phyloP scores from a whole-genome alignment of 176 grass and related monocot species.

The Guadua angustifolia region DNA sequence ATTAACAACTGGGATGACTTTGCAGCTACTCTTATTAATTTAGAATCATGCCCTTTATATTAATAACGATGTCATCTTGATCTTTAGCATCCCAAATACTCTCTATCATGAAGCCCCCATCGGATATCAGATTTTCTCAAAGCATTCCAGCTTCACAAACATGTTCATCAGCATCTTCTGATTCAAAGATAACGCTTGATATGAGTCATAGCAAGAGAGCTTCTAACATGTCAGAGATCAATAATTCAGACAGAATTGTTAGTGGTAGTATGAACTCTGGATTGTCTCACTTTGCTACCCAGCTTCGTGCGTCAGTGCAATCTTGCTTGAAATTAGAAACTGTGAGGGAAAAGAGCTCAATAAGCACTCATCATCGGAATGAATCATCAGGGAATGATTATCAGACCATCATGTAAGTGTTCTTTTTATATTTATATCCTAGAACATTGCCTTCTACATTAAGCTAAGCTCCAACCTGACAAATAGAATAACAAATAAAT shows the following conservation, averaged over 20 bases:
- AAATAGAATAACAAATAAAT: constrained; percentile 16
- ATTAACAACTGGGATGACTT: constrained; percentile 28
- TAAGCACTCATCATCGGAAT: constrained; percentile 4
- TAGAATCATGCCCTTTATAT: constrained; percentile 10
- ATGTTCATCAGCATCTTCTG: constrained; percentile 31
- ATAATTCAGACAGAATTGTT: constrained; percentile 16
- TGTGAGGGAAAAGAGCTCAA: constrained; percentile 25
- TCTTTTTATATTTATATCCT: constrained; percentile 20
- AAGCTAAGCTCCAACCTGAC: constrained; percentile 18
- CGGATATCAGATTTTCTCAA: background rate
- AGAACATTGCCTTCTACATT: constrained; percentile 1
- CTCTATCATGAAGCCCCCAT: constrained; percentile 58
- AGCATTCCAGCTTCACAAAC: background rate
- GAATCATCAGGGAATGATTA: constrained; percentile 22
- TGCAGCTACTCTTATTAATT: constrained; percentile 1
- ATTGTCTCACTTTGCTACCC: constrained; percentile 45
- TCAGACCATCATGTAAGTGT: constrained; percentile 44
- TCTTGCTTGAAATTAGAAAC: constrained; percentile 50
- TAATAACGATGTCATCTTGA: constrained; percentile 20
- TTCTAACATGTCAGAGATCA: background rate
- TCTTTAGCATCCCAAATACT: constrained; percentile 65
- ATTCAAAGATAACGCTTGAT: constrained; percentile 23
- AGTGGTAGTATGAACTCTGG: constrained; percentile 31
- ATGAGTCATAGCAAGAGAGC: background rate
- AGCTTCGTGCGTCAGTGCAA: constrained; percentile 40